Evolutionary conservation across 2,329 filamentous ascomycete species (phyloP), one percentile per base, ranked within the genome.

Genomic region (Sclerotiophoma versabilis): DNA sequence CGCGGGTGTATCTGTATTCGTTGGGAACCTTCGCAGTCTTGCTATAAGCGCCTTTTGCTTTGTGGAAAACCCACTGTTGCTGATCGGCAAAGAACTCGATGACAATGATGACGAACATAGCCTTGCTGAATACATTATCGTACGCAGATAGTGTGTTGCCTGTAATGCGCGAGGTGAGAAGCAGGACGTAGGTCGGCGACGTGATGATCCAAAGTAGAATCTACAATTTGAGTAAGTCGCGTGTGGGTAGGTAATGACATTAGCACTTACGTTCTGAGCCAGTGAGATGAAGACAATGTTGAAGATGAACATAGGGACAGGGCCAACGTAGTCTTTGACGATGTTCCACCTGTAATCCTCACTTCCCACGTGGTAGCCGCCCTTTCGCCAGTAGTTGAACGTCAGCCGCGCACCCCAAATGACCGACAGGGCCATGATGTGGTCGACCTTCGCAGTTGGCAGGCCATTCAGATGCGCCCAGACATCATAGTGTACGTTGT

Each of bases 381-480:
- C 95, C 75, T 91, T 96, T 54, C 95, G 89, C 88, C 90, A 96
- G 79, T 97, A 99, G 77, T 99, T 99, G 81, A 85, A 98, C 2
- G 93, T 98, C 76, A 99, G 80, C 10, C 95, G 89, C 79, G 92
- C 90, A 75, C 89, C 91, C 95, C 95, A 99, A 8, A 93, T 65
- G 1, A 83, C 76, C 44, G 87, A 89, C 65, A 91, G 87, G 1
- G 87, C 77, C 53, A 92, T 80, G 26, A 93, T 80, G 33, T 89
- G 85, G 67, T 96, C 88, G 36, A 97, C 74, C 42, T 88, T 85
- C 49, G 84, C 79, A 12, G 89, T 89, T 5, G 87, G 83, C 0
- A 96, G 70, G 1, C 88, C 89, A 36, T 87, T 84, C 58, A 93
- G 68, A 64, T 90, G 88, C 33, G 92, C 89, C 88, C 93, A 99